phyloP scores from a whole-genome alignment of 1,139 yeast species.

The Suhomyces terraborum region DNA sequence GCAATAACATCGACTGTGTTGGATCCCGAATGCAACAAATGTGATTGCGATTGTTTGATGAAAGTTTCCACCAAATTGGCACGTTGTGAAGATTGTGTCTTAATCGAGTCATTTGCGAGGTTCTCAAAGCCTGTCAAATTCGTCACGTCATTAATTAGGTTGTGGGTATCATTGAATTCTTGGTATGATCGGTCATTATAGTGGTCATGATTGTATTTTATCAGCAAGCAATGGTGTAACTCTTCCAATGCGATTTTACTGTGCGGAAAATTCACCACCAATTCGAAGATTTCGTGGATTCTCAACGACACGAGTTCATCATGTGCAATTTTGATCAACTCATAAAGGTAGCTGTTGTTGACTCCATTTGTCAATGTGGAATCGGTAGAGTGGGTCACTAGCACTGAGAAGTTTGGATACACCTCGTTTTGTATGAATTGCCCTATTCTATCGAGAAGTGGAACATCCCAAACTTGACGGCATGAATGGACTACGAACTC shows the following conservation, averaged over 20 bases:
- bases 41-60: conserved; percentile 47
- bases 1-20: conserved; percentile 75
- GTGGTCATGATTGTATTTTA: conserved; percentile 22
- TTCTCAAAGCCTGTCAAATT: conserved; percentile 22
- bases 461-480: conserved; percentile 42
- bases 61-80: conserved; percentile 58
- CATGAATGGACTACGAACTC: conserved; percentile 38
- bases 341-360: conserved; percentile 25
- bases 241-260: conserved; percentile 66
- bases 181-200: conserved; percentile 10
- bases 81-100: conserved; percentile 45
- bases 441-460: conserved; percentile 39
- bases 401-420: conserved; percentile 39
- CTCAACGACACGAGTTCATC: conserved; percentile 54
- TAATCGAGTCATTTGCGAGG: conserved; percentile 23
- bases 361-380: conserved; percentile 18
- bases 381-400: conserved; percentile 24
- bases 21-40: conserved; percentile 77
- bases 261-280: conserved; percentile 60
- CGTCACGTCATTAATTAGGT: conserved; percentile 15
- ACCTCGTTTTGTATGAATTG: conserved; percentile 42
- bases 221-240: conserved; percentile 51
- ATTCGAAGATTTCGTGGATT: conserved; percentile 63
- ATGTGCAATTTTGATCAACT: conserved; percentile 43
- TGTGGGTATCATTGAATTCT: conserved; percentile 11